Conservation (phyloP, 768 basidiomycete genomes). For the Auricularia cornea region DNA sequence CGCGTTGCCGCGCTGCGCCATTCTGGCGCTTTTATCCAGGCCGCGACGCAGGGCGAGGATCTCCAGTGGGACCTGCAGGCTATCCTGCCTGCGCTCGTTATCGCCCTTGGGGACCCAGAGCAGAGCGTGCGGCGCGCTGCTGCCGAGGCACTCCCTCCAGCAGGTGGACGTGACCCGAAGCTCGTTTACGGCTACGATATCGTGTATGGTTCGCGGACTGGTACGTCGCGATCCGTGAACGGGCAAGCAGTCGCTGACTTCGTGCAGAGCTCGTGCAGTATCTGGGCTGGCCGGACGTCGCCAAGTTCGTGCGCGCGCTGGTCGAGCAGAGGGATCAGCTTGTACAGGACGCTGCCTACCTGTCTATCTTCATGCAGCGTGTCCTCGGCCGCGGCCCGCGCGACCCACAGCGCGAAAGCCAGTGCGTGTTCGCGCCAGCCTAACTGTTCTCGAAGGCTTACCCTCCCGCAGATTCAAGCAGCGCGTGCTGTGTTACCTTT, state of each 20-base stretch:
- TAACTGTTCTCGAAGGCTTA: neutral
- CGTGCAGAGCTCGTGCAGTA: constrained; percentile 42
- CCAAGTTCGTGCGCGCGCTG: constrained; percentile 48
- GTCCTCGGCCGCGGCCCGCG: constrained; percentile 34
- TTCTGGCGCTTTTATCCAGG: constrained; percentile 70
- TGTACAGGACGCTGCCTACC: constrained; percentile 47
- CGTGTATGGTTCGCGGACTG: constrained; percentile 55
- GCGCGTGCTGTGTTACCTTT: constrained; percentile 62
- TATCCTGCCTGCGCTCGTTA: constrained; percentile 60
- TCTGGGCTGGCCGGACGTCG: constrained; percentile 55
- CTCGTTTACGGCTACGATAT: constrained; percentile 65
- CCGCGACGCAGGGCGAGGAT: constrained; percentile 46
- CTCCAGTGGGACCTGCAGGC: constrained; percentile 68
- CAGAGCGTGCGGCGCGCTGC: constrained; percentile 40
- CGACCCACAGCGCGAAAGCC: constrained; percentile 47
- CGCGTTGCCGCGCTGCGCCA: constrained; percentile 60
- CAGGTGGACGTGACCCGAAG: constrained; percentile 35
- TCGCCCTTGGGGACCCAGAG: constrained; percentile 44
- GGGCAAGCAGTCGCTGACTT: neutral
- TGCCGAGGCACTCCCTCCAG: constrained; percentile 43
- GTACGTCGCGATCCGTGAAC: constrained; percentile 29
- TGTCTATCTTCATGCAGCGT: constrained; percentile 52
- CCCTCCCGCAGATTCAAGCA: constrained; percentile 50
- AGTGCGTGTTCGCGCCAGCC: constrained; percentile 37
- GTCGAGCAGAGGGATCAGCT: constrained; percentile 46